These are phyloP conservation scores for Lepiota brunneoincarnata DNA, from an alignment of 768 basidiomycete species.

Conservation along the genomic window DNA sequence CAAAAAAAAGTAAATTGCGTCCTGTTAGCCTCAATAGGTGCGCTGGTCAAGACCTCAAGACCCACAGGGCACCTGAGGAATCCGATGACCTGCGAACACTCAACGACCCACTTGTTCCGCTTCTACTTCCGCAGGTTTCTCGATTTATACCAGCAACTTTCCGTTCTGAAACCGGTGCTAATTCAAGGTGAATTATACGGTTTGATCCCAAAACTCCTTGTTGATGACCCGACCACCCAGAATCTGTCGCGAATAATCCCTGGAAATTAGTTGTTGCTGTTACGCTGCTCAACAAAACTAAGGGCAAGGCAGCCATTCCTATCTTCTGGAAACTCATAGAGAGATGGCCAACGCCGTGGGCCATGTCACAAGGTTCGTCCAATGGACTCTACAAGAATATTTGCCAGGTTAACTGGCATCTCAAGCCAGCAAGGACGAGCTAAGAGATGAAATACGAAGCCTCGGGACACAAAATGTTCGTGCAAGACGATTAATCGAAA, in stretches of 20 bases:
- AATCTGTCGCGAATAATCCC: slow-evolving; percentile 50
- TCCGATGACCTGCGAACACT: not conserved
- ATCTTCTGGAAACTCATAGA: slow-evolving; percentile 56
- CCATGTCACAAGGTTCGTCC: slow-evolving; percentile 49
- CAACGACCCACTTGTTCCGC: slow-evolving; percentile 24
- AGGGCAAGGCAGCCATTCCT: slow-evolving; percentile 61
- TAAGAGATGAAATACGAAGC: slow-evolving; percentile 43
- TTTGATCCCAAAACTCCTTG: not conserved
- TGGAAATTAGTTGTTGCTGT: slow-evolving; percentile 72
- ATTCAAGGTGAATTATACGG: slow-evolving; percentile 34
- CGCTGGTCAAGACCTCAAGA: not conserved
- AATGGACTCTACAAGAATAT: not conserved
- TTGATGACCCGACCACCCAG: slow-evolving; percentile 26
- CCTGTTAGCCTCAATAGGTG: not conserved
- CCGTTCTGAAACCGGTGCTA: slow-evolving; percentile 29
- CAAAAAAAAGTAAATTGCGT: not conserved
- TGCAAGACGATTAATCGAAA: slow-evolving; percentile 48
- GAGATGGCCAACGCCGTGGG: slow-evolving; percentile 56
- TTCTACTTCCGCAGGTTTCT: slow-evolving; percentile 24
- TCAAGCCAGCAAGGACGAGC: slow-evolving; percentile 41
- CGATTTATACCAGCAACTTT: slow-evolving; percentile 21
- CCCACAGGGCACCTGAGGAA: not conserved
- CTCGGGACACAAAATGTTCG: slow-evolving; percentile 63
- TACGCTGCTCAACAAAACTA: slow-evolving; percentile 68
- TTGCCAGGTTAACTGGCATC: not conserved